Evolutionary conservation across 768 basidiomycete genomes (phyloP).

Genomic region (Lentinula edodes): DNA sequence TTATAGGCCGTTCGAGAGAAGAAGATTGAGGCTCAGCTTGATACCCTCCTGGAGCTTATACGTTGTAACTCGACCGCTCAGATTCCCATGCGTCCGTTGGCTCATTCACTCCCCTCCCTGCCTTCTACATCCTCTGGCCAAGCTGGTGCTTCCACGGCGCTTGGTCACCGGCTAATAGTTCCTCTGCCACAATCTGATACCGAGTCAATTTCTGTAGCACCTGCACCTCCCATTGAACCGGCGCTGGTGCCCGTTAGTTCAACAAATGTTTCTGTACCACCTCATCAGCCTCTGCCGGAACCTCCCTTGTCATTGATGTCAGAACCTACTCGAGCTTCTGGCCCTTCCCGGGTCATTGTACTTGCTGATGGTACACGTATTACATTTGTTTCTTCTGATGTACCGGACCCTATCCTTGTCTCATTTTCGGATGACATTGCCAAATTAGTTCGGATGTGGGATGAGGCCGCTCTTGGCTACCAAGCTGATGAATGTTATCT

Average conservation of each 20-base stretch:
- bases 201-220: no score
- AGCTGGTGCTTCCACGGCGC: background rate
- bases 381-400: background rate
- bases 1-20: background rate
- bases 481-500: background rate
- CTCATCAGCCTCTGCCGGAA: no score
- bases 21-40: background rate
- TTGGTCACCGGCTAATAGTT: background rate
- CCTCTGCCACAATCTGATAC: no score
- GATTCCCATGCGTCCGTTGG: no score
- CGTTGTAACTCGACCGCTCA: background rate
- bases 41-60: background rate
- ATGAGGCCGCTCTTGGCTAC: background rate
- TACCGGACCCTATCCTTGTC: background rate
- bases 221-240: no score
- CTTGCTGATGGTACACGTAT: background rate
- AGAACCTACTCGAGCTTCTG: no score
- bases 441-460: background rate
- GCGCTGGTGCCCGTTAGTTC: no score
- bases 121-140: no score
- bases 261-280: no score
- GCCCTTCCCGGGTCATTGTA: background rate
- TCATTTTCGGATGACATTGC: background rate
- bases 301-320: no score
- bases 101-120: background rate